Percentiles rank a stretch among this genome's conserved stretches.
phyloP scores from a whole-genome alignment of 441 rosid genomes.

The Gossypium schwendimanii region DNA sequence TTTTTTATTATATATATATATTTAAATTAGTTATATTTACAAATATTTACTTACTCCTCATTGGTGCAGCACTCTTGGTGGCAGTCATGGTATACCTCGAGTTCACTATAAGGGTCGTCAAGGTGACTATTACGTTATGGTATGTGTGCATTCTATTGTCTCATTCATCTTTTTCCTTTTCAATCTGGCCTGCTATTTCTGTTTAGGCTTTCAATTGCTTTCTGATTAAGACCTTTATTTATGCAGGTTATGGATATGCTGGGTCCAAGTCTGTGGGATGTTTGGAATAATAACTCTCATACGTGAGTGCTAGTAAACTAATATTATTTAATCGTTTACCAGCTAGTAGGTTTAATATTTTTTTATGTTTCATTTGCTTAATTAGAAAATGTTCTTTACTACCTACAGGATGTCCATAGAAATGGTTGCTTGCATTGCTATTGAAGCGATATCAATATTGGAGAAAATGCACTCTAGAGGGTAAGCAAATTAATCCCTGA shows the following conservation, averaged over 20 bases:
- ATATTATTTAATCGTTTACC: not conserved
- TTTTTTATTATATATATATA: not conserved
- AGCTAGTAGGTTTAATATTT: not conserved
- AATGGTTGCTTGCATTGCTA: conserved; percentile 75
- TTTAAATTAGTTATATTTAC: conserved; percentile 4
- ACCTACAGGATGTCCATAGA: conserved; percentile 51
- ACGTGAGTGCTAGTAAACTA: conserved; percentile 32
- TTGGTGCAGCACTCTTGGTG: conserved; percentile 47
- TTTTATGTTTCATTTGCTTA: conserved; percentile 7
- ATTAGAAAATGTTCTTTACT: conserved; percentile 4
- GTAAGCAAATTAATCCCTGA: conserved; percentile 24
- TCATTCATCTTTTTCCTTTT: not conserved
- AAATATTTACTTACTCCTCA: not conserved
- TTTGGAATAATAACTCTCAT: conserved; percentile 59
- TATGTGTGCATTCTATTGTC: conserved; percentile 17
- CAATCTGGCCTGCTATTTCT: not conserved
- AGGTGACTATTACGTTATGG: conserved; percentile 70
- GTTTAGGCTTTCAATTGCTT: conserved; percentile 3
- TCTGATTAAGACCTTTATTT: not conserved
- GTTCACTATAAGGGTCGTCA: conserved; percentile 67
- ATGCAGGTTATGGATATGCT: conserved; percentile 71
- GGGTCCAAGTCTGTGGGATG: conserved; percentile 79
- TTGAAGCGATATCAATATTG: conserved; percentile 72
- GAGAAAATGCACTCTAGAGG: conserved; percentile 66
- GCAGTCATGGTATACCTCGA: conserved; percentile 67